These are phyloP conservation scores for Nigrospora oryzae DNA, from an alignment of 2,329 filamentous ascomycete genomes.

Conservation along the genomic window DNA sequence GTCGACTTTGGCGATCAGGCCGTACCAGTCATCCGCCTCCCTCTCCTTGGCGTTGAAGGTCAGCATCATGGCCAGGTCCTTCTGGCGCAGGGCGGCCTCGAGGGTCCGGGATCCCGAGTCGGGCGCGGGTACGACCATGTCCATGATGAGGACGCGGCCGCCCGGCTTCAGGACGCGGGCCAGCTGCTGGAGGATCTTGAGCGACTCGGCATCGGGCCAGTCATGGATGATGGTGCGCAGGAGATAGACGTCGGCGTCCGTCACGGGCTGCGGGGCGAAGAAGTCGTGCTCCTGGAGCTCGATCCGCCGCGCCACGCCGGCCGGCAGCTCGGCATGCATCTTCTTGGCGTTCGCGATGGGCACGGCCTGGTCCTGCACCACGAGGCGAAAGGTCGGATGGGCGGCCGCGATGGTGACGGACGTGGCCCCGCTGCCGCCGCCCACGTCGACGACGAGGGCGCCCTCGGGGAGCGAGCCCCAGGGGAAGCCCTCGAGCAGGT, in stretches of 20 bases:
- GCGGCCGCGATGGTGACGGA: conserved; percentile 12
- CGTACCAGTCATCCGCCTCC: background rate
- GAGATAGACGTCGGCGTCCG: conserved; percentile 31
- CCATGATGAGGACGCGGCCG: background rate
- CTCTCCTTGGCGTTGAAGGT: conserved; percentile 1
- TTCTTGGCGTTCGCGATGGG: background rate
- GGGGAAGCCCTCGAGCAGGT: conserved; percentile 24
- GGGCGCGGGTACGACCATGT: conserved; percentile 1
- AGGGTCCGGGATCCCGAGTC: background rate
- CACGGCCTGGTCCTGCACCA: conserved; percentile 6
- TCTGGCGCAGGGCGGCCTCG: background rate
- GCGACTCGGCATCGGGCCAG: conserved; percentile 32
- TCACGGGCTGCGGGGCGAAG: conserved; percentile 12
- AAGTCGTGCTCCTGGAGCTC: background rate
- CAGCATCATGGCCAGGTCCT: background rate
- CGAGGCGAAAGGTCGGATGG: conserved; percentile 4
- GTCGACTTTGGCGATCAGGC: background rate
- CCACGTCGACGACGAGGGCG: conserved; percentile 16
- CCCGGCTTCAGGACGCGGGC: conserved; percentile 1
- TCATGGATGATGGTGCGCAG: conserved; percentile 41
- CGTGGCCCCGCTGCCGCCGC: conserved; percentile 17
- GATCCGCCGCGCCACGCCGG: background rate
- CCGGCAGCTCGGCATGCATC: background rate
- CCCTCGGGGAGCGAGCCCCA: conserved; percentile 21
- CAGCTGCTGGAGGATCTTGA: conserved; percentile 19